Base-by-base conservation (phyloP, 495 filamentous ascomycete genomes). In the Xylaria telfairii region DNA sequence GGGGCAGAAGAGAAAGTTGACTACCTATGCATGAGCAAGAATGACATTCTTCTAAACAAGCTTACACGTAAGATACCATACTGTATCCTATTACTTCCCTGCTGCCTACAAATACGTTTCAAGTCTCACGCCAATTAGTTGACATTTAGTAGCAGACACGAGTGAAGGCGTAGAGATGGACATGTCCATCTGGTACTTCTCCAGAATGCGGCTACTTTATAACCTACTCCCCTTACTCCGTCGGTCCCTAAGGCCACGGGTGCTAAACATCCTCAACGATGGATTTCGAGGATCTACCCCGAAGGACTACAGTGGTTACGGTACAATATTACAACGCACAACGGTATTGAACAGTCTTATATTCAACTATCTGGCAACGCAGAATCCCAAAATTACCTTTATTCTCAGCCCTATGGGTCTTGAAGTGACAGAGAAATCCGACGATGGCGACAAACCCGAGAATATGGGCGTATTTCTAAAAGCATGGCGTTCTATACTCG, bases 11-110 rank as follows among this genome's bases (percentile, higher is more conserved):
- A 19, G 0, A 74, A 71, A 49, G 71, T 74, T 13, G 73, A 78
- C 42, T 77, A 69, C 24, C 49, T 78, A 12, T 78, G 47, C 56
- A 75, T 78, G 69, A 73, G 72, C 51, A 65, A 67, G n/a, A 74
- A 73, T 0, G 28, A 68, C 7, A 28, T 75, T 17, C 73, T 69
- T 7, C 2, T 71, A 3, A 39, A 28, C 21, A 68, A 73, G 1
- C 30, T 71, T 9, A 39, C 37, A 28, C 69, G 74, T 69, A 68
- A 0, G 71, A 46, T 21, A 7, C 6, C 13, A 26, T 37, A 4
- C 54, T 17, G n/a, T 21, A 39, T 3, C 39, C 26, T 8, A 24
- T 66, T 61, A 10, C 53, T 17, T 8, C 0, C 12, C 4, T 37
- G 4, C n/a, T 28, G 9, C 37, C 37, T 26, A 39, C 3, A 21